Evolutionary conservation across 1,139 yeast species (phyloP), one percentile per base, ranked within the genome.

Genomic region (Chernovozyma aurita): DNA sequence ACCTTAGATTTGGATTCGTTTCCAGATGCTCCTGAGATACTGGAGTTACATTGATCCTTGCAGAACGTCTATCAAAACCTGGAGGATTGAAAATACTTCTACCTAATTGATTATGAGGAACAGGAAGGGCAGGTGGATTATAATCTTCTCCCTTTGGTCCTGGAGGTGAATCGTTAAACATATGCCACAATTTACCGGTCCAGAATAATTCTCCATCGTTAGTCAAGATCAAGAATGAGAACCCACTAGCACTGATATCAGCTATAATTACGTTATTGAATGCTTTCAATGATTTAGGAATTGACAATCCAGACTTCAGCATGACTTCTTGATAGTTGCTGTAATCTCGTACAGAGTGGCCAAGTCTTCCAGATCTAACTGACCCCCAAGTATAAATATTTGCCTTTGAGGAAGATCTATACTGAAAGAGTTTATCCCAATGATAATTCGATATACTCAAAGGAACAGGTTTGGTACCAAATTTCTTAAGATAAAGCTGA

Each of bases 231-330:
- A 79, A 76, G 47, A 81, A 78, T n/a, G 82, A 71, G 49, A 68
- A 82, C 1, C 94, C 94, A 27, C 83, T 83, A 5, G 83, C 80
- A 14, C 75, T 65, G 2, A 83, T 61, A 48, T 80, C 85, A 4
- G 73, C 63, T 7, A 80, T 57, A 1, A 72, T 53, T 18, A 59
- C 53, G 14, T 63, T 58, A 27, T 68, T 50, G 49, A 62, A 50
- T 35, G 2, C 48, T 33, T 13, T 71, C 50, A 33, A 57, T 52
- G 0, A 70, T 62, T 1, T 83, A 80, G 3, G 57, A 56, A 40
- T 60, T 63, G 1, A 76, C 68, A 48, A 8, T 45, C 39, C 6
- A n/a, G 18, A 7, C 7, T 6, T 13, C 6, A 7, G 18, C 4
- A 62, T 45, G 43, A 65, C 54, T n/a, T 53, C 55, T 9, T 39